Evolutionary conservation across 768 basidiomycete species (phyloP).

Genomic region (Rhizopogon vulgaris): DNA sequence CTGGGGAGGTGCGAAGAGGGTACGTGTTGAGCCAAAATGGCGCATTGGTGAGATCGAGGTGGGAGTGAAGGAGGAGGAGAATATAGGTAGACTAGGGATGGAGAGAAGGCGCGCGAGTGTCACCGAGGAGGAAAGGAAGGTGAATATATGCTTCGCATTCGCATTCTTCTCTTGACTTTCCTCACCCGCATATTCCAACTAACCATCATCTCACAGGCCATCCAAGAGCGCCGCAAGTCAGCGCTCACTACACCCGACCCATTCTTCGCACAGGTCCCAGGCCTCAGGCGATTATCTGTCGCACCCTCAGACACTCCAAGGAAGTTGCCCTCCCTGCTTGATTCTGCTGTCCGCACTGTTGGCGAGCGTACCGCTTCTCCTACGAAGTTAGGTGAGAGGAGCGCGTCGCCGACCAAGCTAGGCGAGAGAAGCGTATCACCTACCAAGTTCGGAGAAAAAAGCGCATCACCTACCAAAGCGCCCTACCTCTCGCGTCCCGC

Average conservation of each 20-base stretch:
- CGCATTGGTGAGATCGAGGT: constrained; percentile 43
- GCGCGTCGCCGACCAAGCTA: background rate
- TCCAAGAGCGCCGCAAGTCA: constrained; percentile 56
- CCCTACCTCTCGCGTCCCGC: background rate
- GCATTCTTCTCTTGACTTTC: background rate
- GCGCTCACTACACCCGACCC: constrained; percentile 42
- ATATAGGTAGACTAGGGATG: background rate
- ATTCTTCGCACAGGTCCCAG: constrained; percentile 52
- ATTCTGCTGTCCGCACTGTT: background rate
- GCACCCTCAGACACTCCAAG: background rate
- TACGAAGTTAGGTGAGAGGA: background rate
- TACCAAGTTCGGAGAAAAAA: background rate
- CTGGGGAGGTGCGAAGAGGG: constrained; percentile 24
- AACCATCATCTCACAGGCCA: constrained; percentile 34
- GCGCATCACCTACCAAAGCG: constrained; percentile 5
- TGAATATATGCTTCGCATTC: background rate
- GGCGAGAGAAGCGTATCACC: background rate
- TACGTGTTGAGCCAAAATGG: constrained; percentile 48
- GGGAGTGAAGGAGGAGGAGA: constrained; percentile 7
- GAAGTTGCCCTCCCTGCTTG: constrained; percentile 1
- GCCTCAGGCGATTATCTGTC: constrained; percentile 30
- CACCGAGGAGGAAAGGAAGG: constrained; percentile 13
- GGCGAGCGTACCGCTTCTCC: background rate
- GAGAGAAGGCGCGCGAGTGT: constrained; percentile 1
- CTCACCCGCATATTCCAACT: too few relatives aligned